These are phyloP conservation scores for Cyamopsis tetragonoloba DNA, from an alignment of 306 rosid genomes.

Conservation along the genomic window DNA sequence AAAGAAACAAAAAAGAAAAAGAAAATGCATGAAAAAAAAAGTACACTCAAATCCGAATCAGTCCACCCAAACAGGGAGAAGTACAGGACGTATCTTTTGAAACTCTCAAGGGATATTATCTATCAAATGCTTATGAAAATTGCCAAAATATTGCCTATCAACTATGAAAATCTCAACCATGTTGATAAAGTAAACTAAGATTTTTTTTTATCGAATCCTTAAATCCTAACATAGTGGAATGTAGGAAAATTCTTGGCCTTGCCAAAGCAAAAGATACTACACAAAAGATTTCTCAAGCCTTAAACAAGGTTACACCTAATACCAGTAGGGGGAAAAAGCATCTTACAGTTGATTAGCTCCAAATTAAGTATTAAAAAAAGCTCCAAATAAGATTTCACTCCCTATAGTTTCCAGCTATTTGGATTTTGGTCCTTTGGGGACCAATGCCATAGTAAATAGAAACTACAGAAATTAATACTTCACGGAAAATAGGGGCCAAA, in stretches of 20 bases:
- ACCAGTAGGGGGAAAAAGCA: not conserved
- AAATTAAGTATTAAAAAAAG: not conserved
- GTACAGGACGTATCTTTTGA: not conserved
- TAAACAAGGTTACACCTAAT: not conserved
- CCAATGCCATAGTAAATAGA: not conserved
- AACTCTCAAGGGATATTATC: not conserved
- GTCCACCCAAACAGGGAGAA: conserved; percentile 14
- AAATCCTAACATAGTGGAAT: not conserved
- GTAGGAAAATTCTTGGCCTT: not conserved
- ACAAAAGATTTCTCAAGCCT: not conserved
- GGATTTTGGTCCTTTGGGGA: not conserved
- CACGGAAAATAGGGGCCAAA: not conserved
- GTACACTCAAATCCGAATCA: conserved; percentile 2
- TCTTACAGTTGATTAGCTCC: not conserved
- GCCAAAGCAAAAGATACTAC: not conserved
- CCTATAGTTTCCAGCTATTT: not conserved
- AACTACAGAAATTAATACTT: not conserved
- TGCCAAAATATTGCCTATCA: not conserved
- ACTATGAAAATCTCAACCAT: conserved; percentile 15
- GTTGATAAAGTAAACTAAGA: not conserved
- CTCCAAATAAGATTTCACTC: not conserved
- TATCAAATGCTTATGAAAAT: conserved; percentile 18
- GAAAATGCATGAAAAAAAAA: not conserved
- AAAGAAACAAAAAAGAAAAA: conserved; percentile 22
- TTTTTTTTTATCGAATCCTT: not conserved